Percentiles rank a stretch among this genome's conserved stretches.
phyloP scores from a whole-genome alignment of 305 asterid genomes.

The Fraxinus baroniana region DNA sequence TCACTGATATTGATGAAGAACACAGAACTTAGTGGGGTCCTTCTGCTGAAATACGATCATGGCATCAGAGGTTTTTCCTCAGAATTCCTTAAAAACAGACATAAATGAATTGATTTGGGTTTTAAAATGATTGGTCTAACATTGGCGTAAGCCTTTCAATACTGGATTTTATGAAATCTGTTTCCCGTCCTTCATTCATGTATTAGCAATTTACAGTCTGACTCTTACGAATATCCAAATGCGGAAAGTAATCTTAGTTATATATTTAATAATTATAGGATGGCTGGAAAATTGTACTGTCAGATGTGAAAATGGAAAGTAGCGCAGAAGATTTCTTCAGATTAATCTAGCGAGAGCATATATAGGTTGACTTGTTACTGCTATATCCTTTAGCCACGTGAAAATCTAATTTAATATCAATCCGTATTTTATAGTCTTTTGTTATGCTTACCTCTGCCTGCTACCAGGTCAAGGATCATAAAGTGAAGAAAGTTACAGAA shows the following conservation, averaged over 20 bases:
- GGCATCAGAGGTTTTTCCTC: neutral
- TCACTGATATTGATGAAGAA: neutral
- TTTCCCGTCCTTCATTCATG: constrained; percentile 11
- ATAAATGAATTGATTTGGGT: neutral
- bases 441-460: constrained; percentile 31
- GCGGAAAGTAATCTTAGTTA: neutral
- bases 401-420: constrained; percentile 5
- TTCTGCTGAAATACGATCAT: neutral
- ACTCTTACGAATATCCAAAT: neutral
- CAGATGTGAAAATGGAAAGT: constrained; percentile 7
- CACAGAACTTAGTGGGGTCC: neutral
- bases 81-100: neutral
- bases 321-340: constrained; percentile 1
- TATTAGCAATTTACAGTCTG: neutral
- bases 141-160: neutral
- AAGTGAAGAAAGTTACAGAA: constrained; percentile 51
- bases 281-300: neutral
- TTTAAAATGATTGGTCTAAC: neutral
- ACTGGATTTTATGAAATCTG: neutral
- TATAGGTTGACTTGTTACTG: neutral
- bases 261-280: neutral
- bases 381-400: neutral
- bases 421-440: constrained; percentile 4
- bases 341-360: constrained; percentile 4
- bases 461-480: constrained; percentile 75